Evolutionary conservation across 2,329 filamentous ascomycete genomes (phyloP), one percentile per base, ranked within the genome.

Genomic region (Xylaria hypoxylon): DNA sequence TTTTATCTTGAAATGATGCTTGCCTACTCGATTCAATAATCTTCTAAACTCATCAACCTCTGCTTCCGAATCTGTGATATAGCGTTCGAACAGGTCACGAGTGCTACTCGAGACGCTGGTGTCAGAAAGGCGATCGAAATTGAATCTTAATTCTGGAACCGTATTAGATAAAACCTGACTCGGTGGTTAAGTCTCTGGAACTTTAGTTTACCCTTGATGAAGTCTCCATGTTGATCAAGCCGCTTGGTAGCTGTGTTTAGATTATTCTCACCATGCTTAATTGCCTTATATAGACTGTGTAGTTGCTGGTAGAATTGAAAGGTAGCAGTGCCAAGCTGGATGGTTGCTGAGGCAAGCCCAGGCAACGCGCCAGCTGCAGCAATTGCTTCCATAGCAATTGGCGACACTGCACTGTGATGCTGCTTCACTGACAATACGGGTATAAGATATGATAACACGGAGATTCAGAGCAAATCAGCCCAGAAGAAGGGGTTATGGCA

Each of bases 291-390:
- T 24, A 63, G 42, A 45, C 47, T 47, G 47, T 53, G 55, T 8
- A 66, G 51, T 59, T 66, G 62, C 28, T 62, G 53, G 42, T 65
- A 68, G 42, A 65, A 68, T 31, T 68, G 62, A 28, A 65, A 59
- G 2, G 65, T 60, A 52, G 62, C 53, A 51, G 59, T 62, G 19
- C 58, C 44, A n/a, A 68, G 59, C 51, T 68, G 62, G 26, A 68
- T 51, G 6, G 55, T 50, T 2, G 62, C 66, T 13, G 66, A 65
- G 11, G 59, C 63, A 28, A 68, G 55, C 17, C 66, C 63, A 38
- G 59, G 33, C 31, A 62, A 22, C 17, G 59, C 59, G 19, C 59
- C 59, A 11, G 61, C 65, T 31, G 65, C 65, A 47, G 65, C 58
- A 38, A 66, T 68, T 24, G 60, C 60, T 61, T 61, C 40, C 53